phyloP scores from a whole-genome alignment of 148 eudicot genomes.

The Fagopyrum esculentum region DNA sequence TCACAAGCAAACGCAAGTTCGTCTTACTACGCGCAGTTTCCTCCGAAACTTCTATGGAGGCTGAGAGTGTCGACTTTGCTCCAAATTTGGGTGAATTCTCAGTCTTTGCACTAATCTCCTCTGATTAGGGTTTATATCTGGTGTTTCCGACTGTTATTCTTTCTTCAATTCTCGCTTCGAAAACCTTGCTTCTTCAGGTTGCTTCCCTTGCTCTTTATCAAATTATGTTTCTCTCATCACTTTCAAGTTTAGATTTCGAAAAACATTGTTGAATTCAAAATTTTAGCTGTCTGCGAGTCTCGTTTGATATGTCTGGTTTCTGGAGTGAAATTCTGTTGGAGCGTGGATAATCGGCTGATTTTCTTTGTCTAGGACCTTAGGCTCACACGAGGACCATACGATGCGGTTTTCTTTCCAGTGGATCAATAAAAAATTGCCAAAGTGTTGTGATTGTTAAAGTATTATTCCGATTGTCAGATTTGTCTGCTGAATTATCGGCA shows the following conservation, averaged over 20 bases:
- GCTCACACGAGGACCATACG: slow-evolving; percentile 2
- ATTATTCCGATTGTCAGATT: slow-evolving; percentile 7
- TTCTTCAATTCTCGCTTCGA: background rate
- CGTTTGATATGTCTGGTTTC: background rate
- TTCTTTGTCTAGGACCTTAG: background rate
- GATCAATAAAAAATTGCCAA: slow-evolving; percentile 4
- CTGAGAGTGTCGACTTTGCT: background rate
- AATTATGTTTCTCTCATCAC: no score
- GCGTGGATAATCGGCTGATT: background rate
- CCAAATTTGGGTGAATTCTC: background rate
- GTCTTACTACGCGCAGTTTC: slow-evolving; percentile 5
- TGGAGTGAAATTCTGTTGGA: background rate
- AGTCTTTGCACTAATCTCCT: background rate
- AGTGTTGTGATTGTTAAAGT: background rate
- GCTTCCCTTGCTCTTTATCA: background rate
- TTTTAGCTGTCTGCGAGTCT: background rate
- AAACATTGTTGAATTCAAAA: background rate
- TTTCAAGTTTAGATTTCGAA: background rate
- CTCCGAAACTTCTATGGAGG: background rate
- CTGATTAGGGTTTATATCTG: slow-evolving; percentile 9
- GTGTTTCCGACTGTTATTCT: background rate
- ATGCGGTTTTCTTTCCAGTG: background rate
- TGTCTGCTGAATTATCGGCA: slow-evolving; percentile 9
- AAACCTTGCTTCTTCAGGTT: slow-evolving; percentile 5
- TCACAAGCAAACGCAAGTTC: slow-evolving; percentile 13